Evolutionary conservation across 1,139 yeast species (phyloP).

Genomic region (Candida glucosophila): DNA sequence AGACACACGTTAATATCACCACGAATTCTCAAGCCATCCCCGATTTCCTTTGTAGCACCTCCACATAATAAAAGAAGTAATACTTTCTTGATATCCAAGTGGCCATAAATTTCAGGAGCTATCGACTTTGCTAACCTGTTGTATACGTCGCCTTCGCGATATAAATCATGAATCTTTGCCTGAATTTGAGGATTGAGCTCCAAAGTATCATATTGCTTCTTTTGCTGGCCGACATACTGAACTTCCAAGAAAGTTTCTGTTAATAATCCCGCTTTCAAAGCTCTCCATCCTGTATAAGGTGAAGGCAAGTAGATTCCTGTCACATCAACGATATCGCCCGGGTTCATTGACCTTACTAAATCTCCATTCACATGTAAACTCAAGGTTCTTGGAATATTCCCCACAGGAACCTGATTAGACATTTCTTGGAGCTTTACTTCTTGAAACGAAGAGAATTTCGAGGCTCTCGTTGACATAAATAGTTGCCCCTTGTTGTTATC

Average conservation of each 20-base stretch:
- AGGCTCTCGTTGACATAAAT: constrained; percentile 90
- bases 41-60: constrained; percentile 90
- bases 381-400: constrained; percentile 88
- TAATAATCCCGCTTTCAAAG: constrained; percentile 81
- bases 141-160: constrained; percentile 59
- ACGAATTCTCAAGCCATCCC: constrained; percentile 95
- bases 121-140: constrained; percentile 77
- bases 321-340: constrained; percentile 92
- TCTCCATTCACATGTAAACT: constrained; percentile 85
- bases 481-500: constrained; percentile 85
- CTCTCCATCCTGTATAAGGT: constrained; percentile 93
- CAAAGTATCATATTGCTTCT: constrained; percentile 71
- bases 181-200: constrained; percentile 52
- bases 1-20: constrained; percentile 95
- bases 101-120: constrained; percentile 97
- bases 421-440: constrained; percentile 92
- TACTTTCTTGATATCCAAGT: constrained; percentile 88
- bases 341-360: constrained; percentile 76
- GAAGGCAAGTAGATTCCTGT: constrained; percentile 89
- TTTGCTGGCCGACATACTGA: constrained; percentile 78
- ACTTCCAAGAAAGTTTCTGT: constrained; percentile 94
- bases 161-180: constrained; percentile 43
- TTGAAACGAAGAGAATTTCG: constrained; percentile 90
- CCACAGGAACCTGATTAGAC: constrained; percentile 95
- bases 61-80: constrained; percentile 78